These are phyloP conservation scores for Scutellaria minor DNA, from an alignment of 257 asterid genomes.

Conservation along the genomic window DNA sequence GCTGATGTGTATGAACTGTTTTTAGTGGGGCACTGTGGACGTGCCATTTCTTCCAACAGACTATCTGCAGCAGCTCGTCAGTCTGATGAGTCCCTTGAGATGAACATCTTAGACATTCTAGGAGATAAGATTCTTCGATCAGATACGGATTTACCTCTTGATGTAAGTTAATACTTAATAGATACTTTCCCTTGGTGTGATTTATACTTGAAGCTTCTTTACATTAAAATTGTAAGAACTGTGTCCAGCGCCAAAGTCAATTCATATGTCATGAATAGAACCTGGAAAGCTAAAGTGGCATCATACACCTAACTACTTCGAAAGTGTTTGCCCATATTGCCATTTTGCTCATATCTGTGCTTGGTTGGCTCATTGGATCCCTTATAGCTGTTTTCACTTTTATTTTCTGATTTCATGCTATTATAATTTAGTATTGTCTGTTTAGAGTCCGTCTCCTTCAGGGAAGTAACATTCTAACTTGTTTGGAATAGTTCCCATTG, in stretches of 20 bases:
- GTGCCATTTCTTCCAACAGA: conserved; percentile 78
- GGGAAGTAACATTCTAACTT: conserved; percentile 17
- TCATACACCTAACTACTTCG: conserved; percentile 6
- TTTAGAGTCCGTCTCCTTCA: conserved; percentile 16
- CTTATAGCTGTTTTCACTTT: conserved; percentile 7
- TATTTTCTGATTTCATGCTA: conserved; percentile 8
- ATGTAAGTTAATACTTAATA: conserved; percentile 55
- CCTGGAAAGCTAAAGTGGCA: conserved; percentile 8
- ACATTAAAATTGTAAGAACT: conserved; percentile 25
- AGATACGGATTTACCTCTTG: conserved; percentile 72
- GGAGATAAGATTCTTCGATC: conserved; percentile 82
- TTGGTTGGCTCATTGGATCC: conserved; percentile 14
- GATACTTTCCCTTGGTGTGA: conserved; percentile 28
- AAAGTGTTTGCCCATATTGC: conserved; percentile 8
- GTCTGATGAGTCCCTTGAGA: conserved; percentile 83
- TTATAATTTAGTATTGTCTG: conserved; percentile 1
- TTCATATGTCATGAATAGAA: background rate
- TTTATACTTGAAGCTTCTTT: conserved; percentile 28
- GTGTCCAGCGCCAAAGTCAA: background rate
- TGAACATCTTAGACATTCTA: conserved; percentile 74
- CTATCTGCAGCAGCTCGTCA: conserved; percentile 61
- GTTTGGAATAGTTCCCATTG: background rate
- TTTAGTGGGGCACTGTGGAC: conserved; percentile 95
- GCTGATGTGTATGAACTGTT: conserved; percentile 91
- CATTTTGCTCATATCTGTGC: background rate